Percentiles rank a stretch among this genome's conserved stretches.
These are phyloP conservation scores for Vinca major DNA, from an alignment of 305 asterid species.

Conservation along the genomic window DNA sequence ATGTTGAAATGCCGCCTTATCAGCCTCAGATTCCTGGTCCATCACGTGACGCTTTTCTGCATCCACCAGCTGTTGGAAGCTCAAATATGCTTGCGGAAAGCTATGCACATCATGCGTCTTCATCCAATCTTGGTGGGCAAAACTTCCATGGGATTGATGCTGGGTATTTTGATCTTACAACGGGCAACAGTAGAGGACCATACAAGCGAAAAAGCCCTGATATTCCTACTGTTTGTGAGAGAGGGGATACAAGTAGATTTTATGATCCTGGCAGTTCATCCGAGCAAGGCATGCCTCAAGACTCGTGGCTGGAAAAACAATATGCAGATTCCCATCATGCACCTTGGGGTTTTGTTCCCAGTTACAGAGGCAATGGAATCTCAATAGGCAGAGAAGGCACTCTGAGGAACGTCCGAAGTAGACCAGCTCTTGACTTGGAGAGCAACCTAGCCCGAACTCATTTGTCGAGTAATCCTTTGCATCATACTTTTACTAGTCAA, in stretches of 20 bases:
- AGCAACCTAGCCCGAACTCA: slow-evolving; percentile 33
- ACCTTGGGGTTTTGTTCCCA: slow-evolving; percentile 42
- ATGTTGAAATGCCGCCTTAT: slow-evolving; percentile 39
- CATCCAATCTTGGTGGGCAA: slow-evolving; percentile 32
- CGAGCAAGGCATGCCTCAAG: slow-evolving; percentile 36
- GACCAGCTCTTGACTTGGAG: slow-evolving; percentile 42
- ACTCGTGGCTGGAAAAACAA: slow-evolving; percentile 55
- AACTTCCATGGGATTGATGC: slow-evolving; percentile 36
- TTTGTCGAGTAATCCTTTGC: slow-evolving; percentile 31
- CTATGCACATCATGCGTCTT: slow-evolving; percentile 20
- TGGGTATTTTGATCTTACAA: slow-evolving; percentile 38
- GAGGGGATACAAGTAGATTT: slow-evolving; percentile 57
- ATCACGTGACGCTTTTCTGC: slow-evolving; percentile 38
- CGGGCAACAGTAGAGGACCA: slow-evolving; percentile 41
- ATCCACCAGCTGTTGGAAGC: slow-evolving; percentile 32
- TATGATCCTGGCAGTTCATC: slow-evolving; percentile 64
- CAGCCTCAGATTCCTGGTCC: slow-evolving; percentile 42
- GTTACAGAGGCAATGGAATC: slow-evolving; percentile 41
- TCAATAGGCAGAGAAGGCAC: slow-evolving; percentile 46
- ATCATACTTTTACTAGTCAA: slow-evolving; percentile 25
- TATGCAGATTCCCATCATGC: slow-evolving; percentile 40
- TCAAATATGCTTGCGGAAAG: slow-evolving; percentile 18
- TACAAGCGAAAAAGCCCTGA: slow-evolving; percentile 62
- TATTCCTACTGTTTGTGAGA: slow-evolving; percentile 39
- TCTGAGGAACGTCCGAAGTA: slow-evolving; percentile 58